These are phyloP conservation scores for Botrytis cinerea DNA, from an alignment of 2,329 filamentous ascomycete genomes.

Conservation along the genomic window DNA sequence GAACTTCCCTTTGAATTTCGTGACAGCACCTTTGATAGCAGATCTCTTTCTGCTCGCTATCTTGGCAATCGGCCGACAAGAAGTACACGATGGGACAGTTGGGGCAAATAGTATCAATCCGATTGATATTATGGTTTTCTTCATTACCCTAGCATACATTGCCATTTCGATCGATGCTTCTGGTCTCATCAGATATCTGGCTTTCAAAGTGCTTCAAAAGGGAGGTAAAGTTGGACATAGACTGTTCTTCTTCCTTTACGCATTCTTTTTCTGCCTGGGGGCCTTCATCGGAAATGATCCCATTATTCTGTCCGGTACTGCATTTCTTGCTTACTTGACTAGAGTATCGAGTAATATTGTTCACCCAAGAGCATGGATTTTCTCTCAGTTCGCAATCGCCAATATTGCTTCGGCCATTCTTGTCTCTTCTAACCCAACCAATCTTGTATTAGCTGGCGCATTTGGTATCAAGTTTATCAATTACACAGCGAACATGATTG, in stretches of 20 bases:
- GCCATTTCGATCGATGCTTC: slow-evolving; percentile 77
- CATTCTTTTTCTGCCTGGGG: slow-evolving; percentile 69
- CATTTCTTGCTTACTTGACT: slow-evolving; percentile 77
- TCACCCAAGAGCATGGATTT: slow-evolving; percentile 72
- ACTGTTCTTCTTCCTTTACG: slow-evolving; percentile 72
- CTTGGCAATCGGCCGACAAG: slow-evolving; percentile 63
- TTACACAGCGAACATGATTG: slow-evolving; percentile 77
- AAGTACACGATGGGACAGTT: slow-evolving; percentile 69
- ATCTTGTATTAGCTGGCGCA: slow-evolving; percentile 71
- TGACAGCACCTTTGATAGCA: slow-evolving; percentile 70
- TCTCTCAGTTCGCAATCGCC: slow-evolving; percentile 69
- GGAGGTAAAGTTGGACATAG: slow-evolving; percentile 67
- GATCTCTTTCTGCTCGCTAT: slow-evolving; percentile 73
- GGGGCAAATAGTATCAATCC: slow-evolving; percentile 67
- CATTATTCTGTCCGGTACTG: slow-evolving; percentile 72
- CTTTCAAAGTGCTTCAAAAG: slow-evolving; percentile 69
- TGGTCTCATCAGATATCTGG: slow-evolving; percentile 68
- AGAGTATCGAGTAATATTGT: slow-evolving; percentile 71
- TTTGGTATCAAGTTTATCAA: slow-evolving; percentile 71
- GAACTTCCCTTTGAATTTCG: slow-evolving; percentile 66
- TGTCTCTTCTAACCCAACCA: slow-evolving; percentile 77
- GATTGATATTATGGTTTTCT: slow-evolving; percentile 74
- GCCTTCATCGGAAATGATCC: slow-evolving; percentile 75
- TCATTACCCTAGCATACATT: slow-evolving; percentile 73
- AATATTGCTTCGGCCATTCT: slow-evolving; percentile 75